Percentiles rank a stretch among this genome's conserved stretches.
phyloP scores from a whole-genome alignment of 1,284 basidiomycete species.

The Trichosporon ovoides region DNA sequence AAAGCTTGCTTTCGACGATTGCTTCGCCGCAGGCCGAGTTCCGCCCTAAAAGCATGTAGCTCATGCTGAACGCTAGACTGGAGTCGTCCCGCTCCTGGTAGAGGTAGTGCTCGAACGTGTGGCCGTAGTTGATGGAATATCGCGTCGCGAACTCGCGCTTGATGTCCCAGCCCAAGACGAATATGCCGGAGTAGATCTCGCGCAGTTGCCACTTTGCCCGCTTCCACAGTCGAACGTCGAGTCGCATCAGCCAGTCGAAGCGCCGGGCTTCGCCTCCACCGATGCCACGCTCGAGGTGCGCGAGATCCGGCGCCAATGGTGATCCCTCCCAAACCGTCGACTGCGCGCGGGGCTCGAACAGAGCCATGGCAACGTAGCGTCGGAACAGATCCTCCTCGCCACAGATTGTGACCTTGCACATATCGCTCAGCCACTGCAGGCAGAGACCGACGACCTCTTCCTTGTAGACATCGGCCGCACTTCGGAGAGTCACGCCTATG shows the following conservation, averaged over 20 bases:
- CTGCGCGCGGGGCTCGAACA: conserved; percentile 17
- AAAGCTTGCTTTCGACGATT: conserved; percentile 67
- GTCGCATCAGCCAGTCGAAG: conserved; percentile 44
- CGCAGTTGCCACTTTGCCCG: conserved; percentile 41
- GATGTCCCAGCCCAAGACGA: conserved; percentile 28
- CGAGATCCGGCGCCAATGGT: conserved; percentile 13
- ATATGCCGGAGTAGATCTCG: conserved; percentile 37
- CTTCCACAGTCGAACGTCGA: conserved; percentile 44
- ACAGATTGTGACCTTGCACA: conserved; percentile 58
- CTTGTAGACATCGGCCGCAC: conserved; percentile 81
- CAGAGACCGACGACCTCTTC: conserved; percentile 80
- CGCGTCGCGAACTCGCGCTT: conserved; percentile 57
- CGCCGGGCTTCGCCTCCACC: conserved; percentile 8
- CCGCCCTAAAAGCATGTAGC: conserved; percentile 82
- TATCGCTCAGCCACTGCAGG: conserved; percentile 78
- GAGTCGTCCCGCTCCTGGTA: conserved; percentile 86
- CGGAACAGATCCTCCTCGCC: conserved; percentile 62
- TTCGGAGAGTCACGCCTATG: conserved; percentile 81
- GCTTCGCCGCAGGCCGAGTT: conserved; percentile 70
- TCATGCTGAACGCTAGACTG: conserved; percentile 81
- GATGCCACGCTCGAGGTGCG: conserved; percentile 7
- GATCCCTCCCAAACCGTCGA: conserved; percentile 14
- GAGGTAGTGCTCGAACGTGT: conserved; percentile 83
- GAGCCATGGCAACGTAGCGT: conserved; percentile 48
- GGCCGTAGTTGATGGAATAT: conserved; percentile 76